These are phyloP conservation scores for Brettanomyces bruxellensis DNA, from an alignment of 805 yeast species.

Conservation along the genomic window DNA sequence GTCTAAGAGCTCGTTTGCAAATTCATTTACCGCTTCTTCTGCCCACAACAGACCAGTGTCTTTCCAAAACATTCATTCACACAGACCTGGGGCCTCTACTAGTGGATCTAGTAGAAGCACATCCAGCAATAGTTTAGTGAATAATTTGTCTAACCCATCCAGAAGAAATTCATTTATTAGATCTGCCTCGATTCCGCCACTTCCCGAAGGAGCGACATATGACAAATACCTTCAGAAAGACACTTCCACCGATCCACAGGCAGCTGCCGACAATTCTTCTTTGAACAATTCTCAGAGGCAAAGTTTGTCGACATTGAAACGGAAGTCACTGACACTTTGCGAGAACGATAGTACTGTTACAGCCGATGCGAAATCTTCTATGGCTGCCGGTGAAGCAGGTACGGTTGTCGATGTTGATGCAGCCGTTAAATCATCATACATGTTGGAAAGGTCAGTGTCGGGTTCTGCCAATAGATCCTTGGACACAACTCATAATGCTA, in stretches of 20 bases:
- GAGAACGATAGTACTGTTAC: background rate
- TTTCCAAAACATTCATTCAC: slow-evolving; percentile 24
- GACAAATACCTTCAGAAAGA: slow-evolving; percentile 11
- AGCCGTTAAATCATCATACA: no score
- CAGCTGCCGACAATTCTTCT: background rate
- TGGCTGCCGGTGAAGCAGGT: no score
- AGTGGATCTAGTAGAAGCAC: background rate
- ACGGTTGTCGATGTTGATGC: no score
- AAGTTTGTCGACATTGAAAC: background rate
- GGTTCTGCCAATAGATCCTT: no score
- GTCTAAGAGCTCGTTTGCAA: background rate
- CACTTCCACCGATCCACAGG: background rate
- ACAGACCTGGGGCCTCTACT: background rate
- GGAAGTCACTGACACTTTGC: slow-evolving; percentile 5
- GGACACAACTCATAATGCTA: no score
- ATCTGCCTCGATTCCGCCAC: slow-evolving; percentile 5
- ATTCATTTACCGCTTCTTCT: slow-evolving; percentile 35
- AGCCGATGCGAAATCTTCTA: slow-evolving; percentile 2
- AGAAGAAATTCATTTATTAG: background rate
- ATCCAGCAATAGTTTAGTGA: no score
- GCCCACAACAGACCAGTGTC: slow-evolving; percentile 40
- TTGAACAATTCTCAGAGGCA: no score
- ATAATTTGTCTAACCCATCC: background rate
- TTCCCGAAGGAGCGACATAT: slow-evolving; percentile 12
- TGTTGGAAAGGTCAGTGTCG: no score